phyloP scores from a whole-genome alignment of 2,329 filamentous ascomycete genomes.

The Aspergillus sclerotialis region DNA sequence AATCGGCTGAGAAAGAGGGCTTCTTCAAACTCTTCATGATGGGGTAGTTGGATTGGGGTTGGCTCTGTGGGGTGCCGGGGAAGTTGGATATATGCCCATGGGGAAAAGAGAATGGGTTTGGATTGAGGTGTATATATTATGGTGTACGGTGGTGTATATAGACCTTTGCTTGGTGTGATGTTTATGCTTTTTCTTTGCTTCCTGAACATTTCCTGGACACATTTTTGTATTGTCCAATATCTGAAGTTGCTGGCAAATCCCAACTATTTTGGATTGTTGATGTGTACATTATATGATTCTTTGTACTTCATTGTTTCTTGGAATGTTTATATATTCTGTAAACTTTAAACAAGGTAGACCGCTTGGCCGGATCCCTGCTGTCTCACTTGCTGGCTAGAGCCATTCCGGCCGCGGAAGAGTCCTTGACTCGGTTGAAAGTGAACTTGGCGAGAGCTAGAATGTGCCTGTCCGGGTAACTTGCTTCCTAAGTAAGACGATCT shows the following conservation, averaged over 20 bases:
- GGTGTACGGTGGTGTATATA: not conserved
- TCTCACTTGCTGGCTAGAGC: no score
- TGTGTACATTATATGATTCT: not conserved
- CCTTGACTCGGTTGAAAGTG: no score
- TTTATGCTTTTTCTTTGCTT: not conserved
- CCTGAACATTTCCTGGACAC: not conserved
- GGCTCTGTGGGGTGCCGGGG: not conserved
- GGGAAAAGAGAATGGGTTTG: not conserved
- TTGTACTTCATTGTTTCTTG: no score
- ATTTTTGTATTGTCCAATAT: not conserved
- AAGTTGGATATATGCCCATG: not conserved
- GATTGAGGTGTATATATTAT: not conserved
- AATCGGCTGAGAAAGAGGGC: constrained; percentile 22
- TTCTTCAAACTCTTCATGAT: not conserved
- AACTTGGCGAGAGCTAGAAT: no score
- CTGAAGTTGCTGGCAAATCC: not conserved
- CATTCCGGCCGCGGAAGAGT: no score
- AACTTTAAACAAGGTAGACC: no score
- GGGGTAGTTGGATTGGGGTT: not conserved
- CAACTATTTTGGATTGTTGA: not conserved
- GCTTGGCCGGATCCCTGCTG: no score
- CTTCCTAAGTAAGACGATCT: no score
- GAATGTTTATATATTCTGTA: no score
- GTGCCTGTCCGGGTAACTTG: no score
- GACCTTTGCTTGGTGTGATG: not conserved